Evolutionary conservation across 208 protist genomes (phyloP).

Genomic region (Leishmania aethiopica): DNA sequence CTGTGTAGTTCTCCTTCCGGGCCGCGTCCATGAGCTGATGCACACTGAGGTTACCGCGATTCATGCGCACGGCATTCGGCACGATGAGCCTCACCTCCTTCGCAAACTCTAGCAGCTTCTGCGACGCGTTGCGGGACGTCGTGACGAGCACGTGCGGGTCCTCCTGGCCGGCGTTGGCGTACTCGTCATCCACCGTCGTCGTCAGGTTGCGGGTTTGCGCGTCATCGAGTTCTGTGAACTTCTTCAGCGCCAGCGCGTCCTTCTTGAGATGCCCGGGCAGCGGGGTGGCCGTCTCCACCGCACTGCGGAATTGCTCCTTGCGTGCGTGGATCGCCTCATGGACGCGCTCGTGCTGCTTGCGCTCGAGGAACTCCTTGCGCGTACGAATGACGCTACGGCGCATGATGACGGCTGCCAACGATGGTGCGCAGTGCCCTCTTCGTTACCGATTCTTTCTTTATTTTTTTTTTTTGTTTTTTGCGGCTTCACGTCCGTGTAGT

Average conservation of each 20-base stretch:
- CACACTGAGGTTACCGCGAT: slow-evolving; percentile 96
- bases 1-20: slow-evolving; percentile 94
- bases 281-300: slow-evolving; percentile 73
- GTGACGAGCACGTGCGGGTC: slow-evolving; percentile 99
- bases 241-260: slow-evolving; percentile 84
- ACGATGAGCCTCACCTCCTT: slow-evolving; percentile 99
- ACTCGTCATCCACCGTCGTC: slow-evolving; percentile 97
- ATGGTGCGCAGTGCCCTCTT: not conserved
- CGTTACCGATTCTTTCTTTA: not conserved
- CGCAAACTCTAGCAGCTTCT: slow-evolving; percentile 97
- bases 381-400: slow-evolving; percentile 80
- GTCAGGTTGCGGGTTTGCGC: slow-evolving; percentile 63
- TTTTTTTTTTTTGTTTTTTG: not conserved
- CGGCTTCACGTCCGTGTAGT: not conserved
- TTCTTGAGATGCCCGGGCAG: slow-evolving; percentile 88
- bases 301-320: slow-evolving; percentile 87
- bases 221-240: slow-evolving; percentile 91
- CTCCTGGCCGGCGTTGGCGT: slow-evolving; percentile 93
- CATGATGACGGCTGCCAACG: slow-evolving; percentile 35
- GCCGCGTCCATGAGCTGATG: slow-evolving; percentile 96
- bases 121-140: slow-evolving; percentile 97
- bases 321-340: slow-evolving; percentile 73
- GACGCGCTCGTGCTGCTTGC: slow-evolving; percentile 81
- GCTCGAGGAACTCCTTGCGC: slow-evolving; percentile 90
- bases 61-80: slow-evolving; percentile 98